Base-by-base conservation (phyloP, 768 basidiomycete genomes). In the Panaeolus cyanescens region DNA sequence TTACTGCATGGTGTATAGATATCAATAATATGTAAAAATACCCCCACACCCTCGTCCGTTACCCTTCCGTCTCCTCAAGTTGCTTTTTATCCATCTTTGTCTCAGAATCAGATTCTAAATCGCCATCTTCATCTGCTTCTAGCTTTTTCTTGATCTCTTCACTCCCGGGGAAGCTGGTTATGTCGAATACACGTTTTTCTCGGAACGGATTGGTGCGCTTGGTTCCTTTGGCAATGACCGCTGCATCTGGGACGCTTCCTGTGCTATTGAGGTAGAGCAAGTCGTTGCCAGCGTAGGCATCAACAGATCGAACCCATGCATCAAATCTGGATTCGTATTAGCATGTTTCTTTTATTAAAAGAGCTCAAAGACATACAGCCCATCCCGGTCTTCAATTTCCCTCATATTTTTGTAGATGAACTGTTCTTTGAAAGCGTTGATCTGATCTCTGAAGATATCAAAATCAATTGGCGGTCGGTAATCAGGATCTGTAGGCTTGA, bases 321-420 rank as follows among this genome's bases (percentile, higher is more conserved):
- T 95, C 91, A 76, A 91, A 96, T 64, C 90, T 94, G 33, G 19
- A n/a, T n/a, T 61, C 25, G 10, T 42, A 33, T 34, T 3, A 57
- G 37, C 30, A 25, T 32, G 40, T 13, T 12, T 7, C 25, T 34
- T 19, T 25, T 30, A 53, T 57, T 3, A 31, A 13, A 32, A 33
- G 17, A 32, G 13, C 33, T 20, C 15, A 28, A 32, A 32, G 28
- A 69, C 95, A 62, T 67, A 95, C 93, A 92, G 75, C 59, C 88
- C 91, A 66, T 84, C 80, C 17, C 80, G 83, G 63, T 92, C 88
- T 74, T 99, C 97, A 28, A 94, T 88, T 62, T 82, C 77, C 53
- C 95, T 85, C 90, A 99, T 92, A 64, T 86, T 85, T 64, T 90
- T 82, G 68, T 98, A 98, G 32, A 99, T 96, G 64, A 85, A 84